A percentile compares a stretch with the other conserved stretches of the same genome.
Conservation (phyloP, 192 early-diverging fungal species). For the Podila clonocystis region DNA sequence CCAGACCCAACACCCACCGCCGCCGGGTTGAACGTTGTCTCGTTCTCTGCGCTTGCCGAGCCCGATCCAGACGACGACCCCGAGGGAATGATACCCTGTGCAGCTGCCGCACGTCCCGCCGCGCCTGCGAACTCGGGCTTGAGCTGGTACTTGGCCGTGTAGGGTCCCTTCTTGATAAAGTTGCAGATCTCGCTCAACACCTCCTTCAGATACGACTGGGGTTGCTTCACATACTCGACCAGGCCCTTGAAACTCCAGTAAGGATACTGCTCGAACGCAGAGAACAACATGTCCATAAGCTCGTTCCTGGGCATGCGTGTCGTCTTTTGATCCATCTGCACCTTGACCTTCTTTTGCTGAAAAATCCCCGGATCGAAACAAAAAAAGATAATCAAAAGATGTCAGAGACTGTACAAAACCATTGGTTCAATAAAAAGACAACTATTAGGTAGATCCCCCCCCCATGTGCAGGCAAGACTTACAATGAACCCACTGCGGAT, state of each 20-base stretch:
- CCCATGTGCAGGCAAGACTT: constrained; percentile 41
- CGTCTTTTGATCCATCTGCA: constrained; percentile 72
- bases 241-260: constrained; percentile 91
- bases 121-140: constrained; percentile 83
- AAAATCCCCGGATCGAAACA: neutral
- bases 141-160: constrained; percentile 82
- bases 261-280: constrained; percentile 78
- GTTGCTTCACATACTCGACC: constrained; percentile 84
- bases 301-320: constrained; percentile 88
- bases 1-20: constrained; percentile 40
- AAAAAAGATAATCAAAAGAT: neutral
- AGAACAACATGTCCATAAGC: constrained; percentile 86
- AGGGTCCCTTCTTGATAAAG: constrained; percentile 85
- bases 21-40: constrained; percentile 48
- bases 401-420: neutral
- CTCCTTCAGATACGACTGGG: constrained; percentile 84
- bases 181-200: constrained; percentile 82
- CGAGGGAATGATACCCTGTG: constrained; percentile 6
- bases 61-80: neutral
- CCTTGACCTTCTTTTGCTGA: constrained; percentile 61
- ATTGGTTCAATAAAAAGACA: neutral
- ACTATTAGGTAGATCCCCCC: constrained; percentile 14
- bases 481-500: constrained; percentile 58
- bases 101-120: constrained; percentile 43
- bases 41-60: constrained; percentile 21